phyloP scores from a whole-genome alignment of 257 asterid genomes.

The Solanum stenotomum region DNA sequence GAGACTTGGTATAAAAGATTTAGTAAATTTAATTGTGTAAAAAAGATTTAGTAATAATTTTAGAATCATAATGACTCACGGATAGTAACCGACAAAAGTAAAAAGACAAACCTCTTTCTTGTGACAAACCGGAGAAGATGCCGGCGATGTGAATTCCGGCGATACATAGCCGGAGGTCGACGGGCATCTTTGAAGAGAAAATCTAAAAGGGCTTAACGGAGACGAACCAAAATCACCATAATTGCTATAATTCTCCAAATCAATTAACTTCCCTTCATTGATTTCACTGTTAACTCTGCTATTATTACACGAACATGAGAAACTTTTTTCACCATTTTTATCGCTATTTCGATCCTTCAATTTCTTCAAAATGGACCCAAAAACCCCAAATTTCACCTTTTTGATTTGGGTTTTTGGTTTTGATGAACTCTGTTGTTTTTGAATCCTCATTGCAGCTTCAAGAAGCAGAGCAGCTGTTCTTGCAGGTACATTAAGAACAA shows the following conservation, averaged over 20 bases:
- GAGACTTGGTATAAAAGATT: not conserved
- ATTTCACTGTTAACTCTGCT: conserved; percentile 25
- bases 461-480: conserved; percentile 55
- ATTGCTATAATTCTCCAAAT: conserved; percentile 33
- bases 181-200: conserved; percentile 35
- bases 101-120: conserved; percentile 39
- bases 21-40: not conserved
- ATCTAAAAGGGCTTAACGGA: conserved; percentile 32
- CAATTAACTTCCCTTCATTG: conserved; percentile 21
- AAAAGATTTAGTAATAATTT: not conserved
- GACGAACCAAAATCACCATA: conserved; percentile 10
- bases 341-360: conserved; percentile 47
- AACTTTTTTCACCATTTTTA: not conserved
- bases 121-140: conserved; percentile 48
- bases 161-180: conserved; percentile 20
- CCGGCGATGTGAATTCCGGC: conserved; percentile 66
- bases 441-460: conserved; percentile 83
- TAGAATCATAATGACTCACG: not conserved
- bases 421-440: conserved; percentile 27
- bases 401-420: conserved; percentile 24
- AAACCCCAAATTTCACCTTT: conserved; percentile 36
- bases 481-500: conserved; percentile 56
- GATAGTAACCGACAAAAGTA: not conserved
- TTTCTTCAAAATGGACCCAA: conserved; percentile 49
- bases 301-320: not conserved